These are phyloP conservation scores for Chiua sp. DNA, from an alignment of 1,284 basidiomycete species.

Conservation along the genomic window DNA sequence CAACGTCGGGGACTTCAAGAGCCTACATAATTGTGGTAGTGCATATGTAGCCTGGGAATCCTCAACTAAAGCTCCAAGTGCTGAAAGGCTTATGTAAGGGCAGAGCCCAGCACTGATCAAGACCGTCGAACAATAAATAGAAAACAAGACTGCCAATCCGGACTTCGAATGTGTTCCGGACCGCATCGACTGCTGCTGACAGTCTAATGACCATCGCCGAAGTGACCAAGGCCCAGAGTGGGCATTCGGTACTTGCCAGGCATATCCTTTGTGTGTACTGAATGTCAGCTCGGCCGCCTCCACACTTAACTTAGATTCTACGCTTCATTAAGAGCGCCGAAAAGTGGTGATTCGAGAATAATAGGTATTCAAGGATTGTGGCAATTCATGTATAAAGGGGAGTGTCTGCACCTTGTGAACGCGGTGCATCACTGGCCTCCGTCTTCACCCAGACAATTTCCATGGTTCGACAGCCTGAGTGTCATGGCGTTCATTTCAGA, in stretches of 20 bases:
- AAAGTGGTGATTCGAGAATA: conserved; percentile 99
- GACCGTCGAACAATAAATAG: too few species aligned
- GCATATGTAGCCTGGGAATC: too few species aligned
- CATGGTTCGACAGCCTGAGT: conserved; percentile 70
- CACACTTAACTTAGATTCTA: too few species aligned
- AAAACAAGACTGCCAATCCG: too few species aligned
- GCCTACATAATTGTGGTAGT: too few species aligned
- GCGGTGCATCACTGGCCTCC: neutral
- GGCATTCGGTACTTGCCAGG: conserved; percentile 95
- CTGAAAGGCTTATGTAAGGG: too few species aligned
- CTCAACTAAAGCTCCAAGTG: too few species aligned
- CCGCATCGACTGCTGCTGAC: conserved; percentile 53
- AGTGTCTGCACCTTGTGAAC: conserved; percentile 88
- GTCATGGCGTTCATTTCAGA: conserved; percentile 62
- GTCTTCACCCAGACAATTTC: conserved; percentile 15
- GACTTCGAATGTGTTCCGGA: too few species aligned
- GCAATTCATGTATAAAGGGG: conserved; percentile 43
- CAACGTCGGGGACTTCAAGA: too few species aligned
- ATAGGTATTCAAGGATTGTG: conserved; percentile 42
- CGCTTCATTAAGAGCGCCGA: conserved; percentile 47
- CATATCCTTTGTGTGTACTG: conserved; percentile 72
- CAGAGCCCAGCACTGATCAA: too few species aligned
- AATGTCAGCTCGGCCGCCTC: too few species aligned
- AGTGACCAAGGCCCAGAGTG: conserved; percentile 42
- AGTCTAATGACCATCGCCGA: too few species aligned